Evolutionary conservation across 139 green algal species (phyloP).

Genomic region (Haematococcus sp.): DNA sequence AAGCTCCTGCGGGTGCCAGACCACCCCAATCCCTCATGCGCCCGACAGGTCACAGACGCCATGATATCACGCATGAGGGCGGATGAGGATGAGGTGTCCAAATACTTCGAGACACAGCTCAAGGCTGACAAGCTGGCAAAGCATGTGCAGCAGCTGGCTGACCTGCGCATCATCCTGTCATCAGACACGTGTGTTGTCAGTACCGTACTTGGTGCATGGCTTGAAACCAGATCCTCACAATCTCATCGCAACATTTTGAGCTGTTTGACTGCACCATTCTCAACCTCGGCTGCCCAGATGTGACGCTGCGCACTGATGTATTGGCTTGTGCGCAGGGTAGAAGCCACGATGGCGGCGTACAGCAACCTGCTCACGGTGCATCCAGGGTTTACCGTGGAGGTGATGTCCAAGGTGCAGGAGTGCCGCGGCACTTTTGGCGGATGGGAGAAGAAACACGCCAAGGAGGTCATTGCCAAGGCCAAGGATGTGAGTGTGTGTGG

Average conservation of each 20-base stretch:
- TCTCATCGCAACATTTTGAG: too few relatives aligned
- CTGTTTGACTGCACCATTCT: too few relatives aligned
- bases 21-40: too few relatives aligned
- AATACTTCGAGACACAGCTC: conserved; percentile 15
- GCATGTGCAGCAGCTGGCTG: neutral
- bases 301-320: neutral
- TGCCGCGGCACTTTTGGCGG: neutral
- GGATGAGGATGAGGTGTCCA: conserved; percentile 12
- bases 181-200: conserved; percentile 2
- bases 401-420: conserved; percentile 3
- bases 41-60: conserved; percentile 2
- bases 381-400: conserved; percentile 10
- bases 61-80: conserved; percentile 17
- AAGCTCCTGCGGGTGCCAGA: too few relatives aligned
- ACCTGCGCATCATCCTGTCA: conserved; percentile 19
- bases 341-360: neutral
- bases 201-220: too few relatives aligned
- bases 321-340: neutral
- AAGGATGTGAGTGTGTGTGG: conserved; percentile 12
- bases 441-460: neutral
- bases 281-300: too few relatives aligned
- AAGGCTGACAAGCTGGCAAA: conserved; percentile 9
- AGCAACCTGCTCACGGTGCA: conserved; percentile 5
- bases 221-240: too few relatives aligned
- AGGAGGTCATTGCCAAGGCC: neutral